Percentiles rank a stretch among this genome's conserved stretches.
Conservation (phyloP, 176 grass and related monocot genomes). For the Coix lacrymajobi region DNA sequence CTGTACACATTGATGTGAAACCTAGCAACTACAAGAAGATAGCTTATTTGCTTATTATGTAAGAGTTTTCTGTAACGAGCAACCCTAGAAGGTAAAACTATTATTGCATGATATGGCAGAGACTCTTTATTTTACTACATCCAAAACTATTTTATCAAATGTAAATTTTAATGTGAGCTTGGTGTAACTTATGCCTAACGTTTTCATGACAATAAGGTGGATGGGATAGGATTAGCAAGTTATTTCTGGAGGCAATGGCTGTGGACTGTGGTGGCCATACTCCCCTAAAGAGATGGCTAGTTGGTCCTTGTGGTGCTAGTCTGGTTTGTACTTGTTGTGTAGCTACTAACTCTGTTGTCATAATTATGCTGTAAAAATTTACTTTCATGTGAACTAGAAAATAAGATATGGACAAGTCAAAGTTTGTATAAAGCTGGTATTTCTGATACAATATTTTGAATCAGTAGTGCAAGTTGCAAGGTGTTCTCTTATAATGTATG, state of each 20-base stretch:
- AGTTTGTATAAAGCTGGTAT: neutral
- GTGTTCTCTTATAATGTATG: neutral
- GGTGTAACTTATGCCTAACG: neutral
- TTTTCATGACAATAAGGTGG: neutral
- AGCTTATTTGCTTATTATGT: too few relatives aligned
- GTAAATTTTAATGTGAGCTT: neutral
- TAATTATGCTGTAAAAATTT: neutral
- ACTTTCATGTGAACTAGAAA: slow-evolving; percentile 13
- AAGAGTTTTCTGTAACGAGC: too few relatives aligned
- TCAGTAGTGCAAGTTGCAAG: neutral
- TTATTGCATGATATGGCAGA: neutral
- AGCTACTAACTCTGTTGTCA: neutral
- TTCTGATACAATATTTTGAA: neutral
- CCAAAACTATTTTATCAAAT: neutral
- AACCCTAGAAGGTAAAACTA: too few relatives aligned
- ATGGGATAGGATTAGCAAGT: neutral
- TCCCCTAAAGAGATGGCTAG: slow-evolving; percentile 13
- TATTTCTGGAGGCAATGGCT: neutral
- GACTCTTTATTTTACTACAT: too few relatives aligned
- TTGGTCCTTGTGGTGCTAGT: neutral
- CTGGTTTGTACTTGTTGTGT: slow-evolving; percentile 34
- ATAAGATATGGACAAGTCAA: neutral
- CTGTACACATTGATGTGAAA: neutral
- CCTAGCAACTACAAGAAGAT: neutral
- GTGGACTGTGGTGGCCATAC: neutral